Conservation (phyloP, 495 filamentous ascomycete species). For the Jackrogersella minutella region DNA sequence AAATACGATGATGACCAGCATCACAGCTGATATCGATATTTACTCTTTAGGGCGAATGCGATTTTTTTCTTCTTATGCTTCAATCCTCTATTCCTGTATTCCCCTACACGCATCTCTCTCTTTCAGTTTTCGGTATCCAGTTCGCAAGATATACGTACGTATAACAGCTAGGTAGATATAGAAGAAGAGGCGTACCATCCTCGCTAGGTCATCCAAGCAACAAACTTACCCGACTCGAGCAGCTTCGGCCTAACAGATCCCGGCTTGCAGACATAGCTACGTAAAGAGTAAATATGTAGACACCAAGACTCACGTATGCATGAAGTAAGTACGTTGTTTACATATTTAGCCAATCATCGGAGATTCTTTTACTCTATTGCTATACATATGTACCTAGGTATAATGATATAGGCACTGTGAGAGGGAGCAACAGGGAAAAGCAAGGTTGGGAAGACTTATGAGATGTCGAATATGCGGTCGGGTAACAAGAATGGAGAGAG, state of each 20-base stretch:
- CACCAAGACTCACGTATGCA: not conserved
- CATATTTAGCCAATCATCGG: slow-evolving; percentile 35
- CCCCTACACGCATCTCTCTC: not conserved
- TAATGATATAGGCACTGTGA: not conserved
- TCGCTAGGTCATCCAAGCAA: not conserved
- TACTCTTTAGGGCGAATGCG: not conserved
- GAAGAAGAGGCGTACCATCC: not conserved
- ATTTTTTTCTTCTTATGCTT: not conserved
- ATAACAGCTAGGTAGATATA: no score
- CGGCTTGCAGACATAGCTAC: slow-evolving; percentile 1
- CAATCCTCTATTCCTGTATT: not conserved
- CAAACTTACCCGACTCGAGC: slow-evolving; percentile 25
- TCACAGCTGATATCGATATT: slow-evolving; percentile 14
- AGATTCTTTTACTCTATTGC: slow-evolving; percentile 3
- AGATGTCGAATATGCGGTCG: not conserved
- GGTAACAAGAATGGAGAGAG: slow-evolving; percentile 13
- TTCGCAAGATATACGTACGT: not conserved
- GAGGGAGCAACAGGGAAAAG: slow-evolving; percentile 3
- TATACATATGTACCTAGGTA: not conserved
- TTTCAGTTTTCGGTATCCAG: not conserved
- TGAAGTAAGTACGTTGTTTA: not conserved
- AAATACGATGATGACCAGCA: slow-evolving; percentile 14
- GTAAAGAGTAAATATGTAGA: slow-evolving; percentile 11
- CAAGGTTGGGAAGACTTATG: not conserved
- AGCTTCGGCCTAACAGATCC: slow-evolving; percentile 23